Evolutionary conservation across 2,329 filamentous ascomycete species (phyloP), one percentile per base, ranked within the genome.

Genomic region (Nothomitra cinnamomea): DNA sequence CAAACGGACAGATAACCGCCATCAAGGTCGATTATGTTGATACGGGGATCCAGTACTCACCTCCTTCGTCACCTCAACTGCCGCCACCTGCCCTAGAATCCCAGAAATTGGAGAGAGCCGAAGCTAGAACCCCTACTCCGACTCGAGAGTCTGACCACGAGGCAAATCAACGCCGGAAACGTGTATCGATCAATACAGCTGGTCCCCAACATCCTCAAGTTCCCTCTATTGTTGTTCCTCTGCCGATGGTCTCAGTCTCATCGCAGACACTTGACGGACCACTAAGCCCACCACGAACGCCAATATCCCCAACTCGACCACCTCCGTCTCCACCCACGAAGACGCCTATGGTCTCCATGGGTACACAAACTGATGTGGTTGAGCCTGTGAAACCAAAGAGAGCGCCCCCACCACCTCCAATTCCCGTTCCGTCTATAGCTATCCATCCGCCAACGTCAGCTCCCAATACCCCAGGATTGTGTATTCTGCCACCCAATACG

Each of bases 401-500:
- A 24, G 66, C 68, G 12, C 65, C 70, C 38, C 66, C 70, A 2
- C 66, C 69, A 1, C 68, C 69, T 2, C 66, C 70, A 21, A 65
- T 64, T 13, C 62, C 73, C 3, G 84, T 95, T 57, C 90, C 90
- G 0, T 85, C 82, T 61, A 98, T 98, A 63, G 85, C 87, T 54
- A 87, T 98, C 52, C 85, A 94, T 60, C 92, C 92, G 32, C 90
- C 92, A 0, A 80, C 76, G 2, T 94, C 87, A 54, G 79, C 85
- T 49, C 88, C 90, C n/a, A 73, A 82, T 3, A 88, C 87, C 1
- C 87, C 87, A 1, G 78, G 77, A 49, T 79, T 83, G 59, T 81
- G 83, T 52, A 77, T 94, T 53, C 81, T 94, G 28, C 88, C 88
- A 53, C 81, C 89, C 54, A 80, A 80, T 57, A 83, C 79, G 5